These are phyloP conservation scores for Chalaropsis thielavioides DNA, from an alignment of 2,329 filamentous ascomycete species.

Conservation along the genomic window DNA sequence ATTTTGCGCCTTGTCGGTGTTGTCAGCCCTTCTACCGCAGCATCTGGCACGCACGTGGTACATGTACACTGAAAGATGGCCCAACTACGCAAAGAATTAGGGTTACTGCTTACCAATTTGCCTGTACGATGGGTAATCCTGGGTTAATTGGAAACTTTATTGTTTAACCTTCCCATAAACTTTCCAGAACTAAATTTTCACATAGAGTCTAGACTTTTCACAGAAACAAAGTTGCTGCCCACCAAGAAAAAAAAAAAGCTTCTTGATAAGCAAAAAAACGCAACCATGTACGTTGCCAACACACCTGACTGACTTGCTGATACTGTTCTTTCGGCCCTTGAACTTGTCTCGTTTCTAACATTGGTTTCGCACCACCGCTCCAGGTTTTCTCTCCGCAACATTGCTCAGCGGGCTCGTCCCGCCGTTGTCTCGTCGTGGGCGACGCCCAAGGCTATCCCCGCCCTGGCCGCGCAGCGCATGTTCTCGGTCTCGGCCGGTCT, in stretches of 20 bases:
- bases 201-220: not conserved
- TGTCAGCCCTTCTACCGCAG: too few species aligned
- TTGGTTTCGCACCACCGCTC: not conserved
- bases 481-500: slow-evolving; percentile 8
- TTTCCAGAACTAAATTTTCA: not conserved
- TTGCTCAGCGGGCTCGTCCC: slow-evolving; percentile 15
- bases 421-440: slow-evolving; percentile 7
- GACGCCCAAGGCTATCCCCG: slow-evolving; percentile 2
- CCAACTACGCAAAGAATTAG: not conserved
- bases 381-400: slow-evolving; percentile 15
- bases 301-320: not conserved
- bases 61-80: not conserved
- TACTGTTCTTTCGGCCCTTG: not conserved
- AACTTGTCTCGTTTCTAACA: not conserved
- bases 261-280: not conserved
- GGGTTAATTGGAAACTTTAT: slow-evolving; percentile 2
- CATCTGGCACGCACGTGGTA: not conserved
- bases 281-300: not conserved
- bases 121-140: slow-evolving; percentile 2
- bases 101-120: not conserved
- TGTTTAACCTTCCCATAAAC: not conserved
- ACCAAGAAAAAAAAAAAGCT: not conserved
- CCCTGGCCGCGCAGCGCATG: slow-evolving; percentile 4
- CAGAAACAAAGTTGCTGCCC: not conserved
- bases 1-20: not conserved